Evolutionary conservation across 176 grass and related monocot species (phyloP).

Genomic region (Musa beccarii): DNA sequence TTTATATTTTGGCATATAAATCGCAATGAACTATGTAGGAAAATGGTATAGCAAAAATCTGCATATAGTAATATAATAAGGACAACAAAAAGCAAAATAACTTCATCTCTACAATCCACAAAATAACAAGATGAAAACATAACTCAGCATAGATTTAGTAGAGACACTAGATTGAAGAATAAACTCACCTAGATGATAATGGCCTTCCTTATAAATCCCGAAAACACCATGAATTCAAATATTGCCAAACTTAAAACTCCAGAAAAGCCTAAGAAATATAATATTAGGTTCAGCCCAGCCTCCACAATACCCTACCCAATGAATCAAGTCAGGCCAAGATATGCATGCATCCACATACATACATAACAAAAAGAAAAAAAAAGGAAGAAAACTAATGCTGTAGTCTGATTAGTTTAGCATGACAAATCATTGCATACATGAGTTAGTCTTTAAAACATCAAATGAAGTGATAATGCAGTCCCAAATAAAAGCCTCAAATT

Average conservation of each 20-base stretch:
- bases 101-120: neutral
- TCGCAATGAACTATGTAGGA: neutral
- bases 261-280: slow-evolving; percentile 84
- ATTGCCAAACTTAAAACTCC: slow-evolving; percentile 92
- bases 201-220: slow-evolving; percentile 60
- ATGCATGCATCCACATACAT: neutral
- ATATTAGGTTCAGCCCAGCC: slow-evolving; percentile 88
- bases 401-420: neutral
- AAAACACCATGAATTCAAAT: slow-evolving; percentile 73
- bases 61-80: neutral
- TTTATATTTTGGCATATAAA: neutral
- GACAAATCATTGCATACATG: too few relatives aligned
- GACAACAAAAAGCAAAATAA: neutral
- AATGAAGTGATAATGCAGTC: neutral
- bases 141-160: neutral
- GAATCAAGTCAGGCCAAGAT: neutral
- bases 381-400: neutral
- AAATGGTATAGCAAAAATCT: neutral
- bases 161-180: neutral
- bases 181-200: slow-evolving; percentile 26
- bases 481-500: neutral
- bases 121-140: neutral
- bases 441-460: neutral
- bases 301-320: slow-evolving; percentile 60
- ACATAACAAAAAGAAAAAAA: neutral